Percentiles rank a stretch among this genome's conserved stretches.
These are phyloP conservation scores for Paramecium pentaurelia DNA, from an alignment of 73 alveolate species.

Conservation along the genomic window DNA sequence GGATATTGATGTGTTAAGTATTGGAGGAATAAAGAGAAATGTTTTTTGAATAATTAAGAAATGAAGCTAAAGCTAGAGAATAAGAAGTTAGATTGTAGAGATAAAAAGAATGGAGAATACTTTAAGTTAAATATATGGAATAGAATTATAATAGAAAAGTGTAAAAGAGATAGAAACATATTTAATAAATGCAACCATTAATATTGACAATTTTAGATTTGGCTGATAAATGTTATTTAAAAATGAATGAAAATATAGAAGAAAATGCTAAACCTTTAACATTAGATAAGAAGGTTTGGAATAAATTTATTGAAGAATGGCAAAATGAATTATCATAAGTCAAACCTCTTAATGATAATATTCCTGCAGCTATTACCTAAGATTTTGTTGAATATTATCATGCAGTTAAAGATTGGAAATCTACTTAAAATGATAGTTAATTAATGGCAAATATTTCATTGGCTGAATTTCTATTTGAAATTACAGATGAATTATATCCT, in stretches of 20 bases:
- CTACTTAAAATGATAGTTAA: neutral
- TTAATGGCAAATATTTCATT: neutral
- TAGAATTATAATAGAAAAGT: neutral
- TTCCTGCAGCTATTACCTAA: neutral
- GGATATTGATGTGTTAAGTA: neutral
- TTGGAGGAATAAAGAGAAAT: neutral
- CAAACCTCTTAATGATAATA: neutral
- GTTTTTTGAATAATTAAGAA: neutral
- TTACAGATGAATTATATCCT: slow-evolving; percentile 14
- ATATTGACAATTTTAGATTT: neutral
- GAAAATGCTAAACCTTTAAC: neutral
- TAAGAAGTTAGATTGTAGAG: neutral
- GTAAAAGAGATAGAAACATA: slow-evolving; percentile 4
- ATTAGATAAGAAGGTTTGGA: slow-evolving; percentile 29
- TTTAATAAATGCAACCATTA: slow-evolving; percentile 18
- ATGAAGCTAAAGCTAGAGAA: slow-evolving; percentile 26
- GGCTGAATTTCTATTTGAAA: neutral
- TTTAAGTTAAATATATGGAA: slow-evolving; percentile 19
- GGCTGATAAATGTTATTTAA: slow-evolving; percentile 27
- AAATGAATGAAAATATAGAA: neutral
- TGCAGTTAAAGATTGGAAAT: slow-evolving; percentile 12
- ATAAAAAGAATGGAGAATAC: slow-evolving; percentile 17
- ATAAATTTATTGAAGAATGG: slow-evolving; percentile 15
- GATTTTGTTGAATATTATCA: slow-evolving; percentile 4
- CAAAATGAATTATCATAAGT: neutral